These are phyloP conservation scores for Aspergillus sojae DNA, from an alignment of 2,329 filamentous ascomycete genomes.

Conservation along the genomic window DNA sequence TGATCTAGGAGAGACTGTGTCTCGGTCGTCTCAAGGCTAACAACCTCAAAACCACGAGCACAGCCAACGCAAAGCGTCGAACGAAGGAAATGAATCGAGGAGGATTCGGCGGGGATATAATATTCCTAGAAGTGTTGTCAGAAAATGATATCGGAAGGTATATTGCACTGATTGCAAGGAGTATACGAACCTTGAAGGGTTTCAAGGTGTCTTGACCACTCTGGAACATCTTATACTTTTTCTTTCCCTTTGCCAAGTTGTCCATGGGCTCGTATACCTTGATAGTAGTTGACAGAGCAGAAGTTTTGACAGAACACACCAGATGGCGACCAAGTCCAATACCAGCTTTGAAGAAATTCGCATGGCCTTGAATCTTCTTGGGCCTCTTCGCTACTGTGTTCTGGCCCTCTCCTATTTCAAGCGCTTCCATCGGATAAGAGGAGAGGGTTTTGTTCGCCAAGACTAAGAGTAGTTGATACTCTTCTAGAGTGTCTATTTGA, in stretches of 20 bases:
- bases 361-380: slow-evolving; percentile 95
- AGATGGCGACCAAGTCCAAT: slow-evolving; percentile 92
- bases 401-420: slow-evolving; percentile 77
- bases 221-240: slow-evolving; percentile 97
- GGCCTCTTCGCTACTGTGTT: slow-evolving; percentile 78
- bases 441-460: slow-evolving; percentile 90
- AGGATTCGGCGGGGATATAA: slow-evolving; percentile 98
- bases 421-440: slow-evolving; percentile 82
- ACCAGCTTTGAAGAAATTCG: slow-evolving; percentile 97
- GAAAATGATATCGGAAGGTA: slow-evolving; percentile 10
- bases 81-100: slow-evolving; percentile 95
- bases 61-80: slow-evolving; percentile 96
- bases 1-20: slow-evolving; percentile 96
- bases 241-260: slow-evolving; percentile 88
- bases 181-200: slow-evolving; percentile 71
- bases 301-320: slow-evolving; percentile 95
- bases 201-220: slow-evolving; percentile 91
- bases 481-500: slow-evolving; percentile 93
- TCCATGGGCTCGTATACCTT: slow-evolving; percentile 99
- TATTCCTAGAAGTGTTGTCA: slow-evolving; percentile 67
- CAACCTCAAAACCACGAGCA: slow-evolving; percentile 93
- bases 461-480: slow-evolving; percentile 88
- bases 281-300: slow-evolving; percentile 89
- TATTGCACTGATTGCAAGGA: background rate
- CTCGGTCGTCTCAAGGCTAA: slow-evolving; percentile 94